These are phyloP conservation scores for Phytopythium cucurbitacearum DNA, from an alignment of 352 stramenopile genomes.

Conservation along the genomic window DNA sequence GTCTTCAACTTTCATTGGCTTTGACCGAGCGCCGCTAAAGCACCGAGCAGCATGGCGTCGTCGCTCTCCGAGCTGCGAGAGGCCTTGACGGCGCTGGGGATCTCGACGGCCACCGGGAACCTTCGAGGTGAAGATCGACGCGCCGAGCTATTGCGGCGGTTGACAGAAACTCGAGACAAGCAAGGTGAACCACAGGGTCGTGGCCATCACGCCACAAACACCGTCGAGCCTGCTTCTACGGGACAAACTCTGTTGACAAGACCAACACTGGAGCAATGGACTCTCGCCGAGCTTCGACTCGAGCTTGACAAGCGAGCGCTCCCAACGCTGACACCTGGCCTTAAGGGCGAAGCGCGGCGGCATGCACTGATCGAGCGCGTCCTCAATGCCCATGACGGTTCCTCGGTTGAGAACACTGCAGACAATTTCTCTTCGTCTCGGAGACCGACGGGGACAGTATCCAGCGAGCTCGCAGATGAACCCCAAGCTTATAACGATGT, in stretches of 20 bases:
- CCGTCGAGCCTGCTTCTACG: neutral
- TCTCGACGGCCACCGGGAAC: constrained; percentile 28
- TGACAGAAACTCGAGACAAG: constrained; percentile 9
- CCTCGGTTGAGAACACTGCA: neutral
- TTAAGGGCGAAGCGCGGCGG: constrained; percentile 39
- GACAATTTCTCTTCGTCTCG: neutral
- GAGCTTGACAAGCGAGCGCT: constrained; percentile 25
- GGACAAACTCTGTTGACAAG: neutral
- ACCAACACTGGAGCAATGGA: constrained; percentile 6
- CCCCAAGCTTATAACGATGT: constrained; percentile 7
- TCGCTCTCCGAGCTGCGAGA: constrained; percentile 28
- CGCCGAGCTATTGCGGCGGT: constrained; percentile 21
- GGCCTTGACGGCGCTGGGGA: constrained; percentile 20
- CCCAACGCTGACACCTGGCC: constrained; percentile 32
- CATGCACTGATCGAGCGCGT: constrained; percentile 41
- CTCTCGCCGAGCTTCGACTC: constrained; percentile 28
- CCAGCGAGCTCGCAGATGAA: neutral
- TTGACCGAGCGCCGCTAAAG: neutral
- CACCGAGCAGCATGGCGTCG: neutral
- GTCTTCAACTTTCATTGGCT: neutral
- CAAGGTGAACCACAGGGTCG: neutral
- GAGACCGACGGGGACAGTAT: neutral
- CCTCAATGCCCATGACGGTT: constrained; percentile 13
- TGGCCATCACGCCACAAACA: neutral
- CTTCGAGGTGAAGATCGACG: constrained; percentile 30